phyloP scores from a whole-genome alignment of 192 early-diverging fungal genomes.

The Helicostylum pulchrum region DNA sequence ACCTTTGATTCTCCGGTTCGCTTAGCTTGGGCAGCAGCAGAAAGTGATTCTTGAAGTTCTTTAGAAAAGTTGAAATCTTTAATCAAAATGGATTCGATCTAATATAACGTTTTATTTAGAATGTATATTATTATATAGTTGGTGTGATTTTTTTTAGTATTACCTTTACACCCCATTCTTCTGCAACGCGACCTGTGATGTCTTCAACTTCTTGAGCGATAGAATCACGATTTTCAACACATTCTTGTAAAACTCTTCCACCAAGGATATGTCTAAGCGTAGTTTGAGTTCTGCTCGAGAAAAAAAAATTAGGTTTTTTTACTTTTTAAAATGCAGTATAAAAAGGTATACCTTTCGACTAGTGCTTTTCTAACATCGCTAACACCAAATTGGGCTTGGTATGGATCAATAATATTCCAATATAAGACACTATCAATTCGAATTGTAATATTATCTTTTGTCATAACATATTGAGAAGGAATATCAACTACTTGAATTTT shows the following conservation, averaged over 20 bases:
- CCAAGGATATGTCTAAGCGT: conserved; percentile 85
- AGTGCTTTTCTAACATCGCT: conserved; percentile 77
- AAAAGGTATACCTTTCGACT: conserved; percentile 60
- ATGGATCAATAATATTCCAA: conserved; percentile 81
- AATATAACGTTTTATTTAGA: conserved; percentile 13
- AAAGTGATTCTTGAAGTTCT: conserved; percentile 79
- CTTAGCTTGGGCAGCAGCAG: conserved; percentile 85
- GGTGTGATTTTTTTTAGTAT: conserved; percentile 2
- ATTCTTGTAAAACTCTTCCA: conserved; percentile 78
- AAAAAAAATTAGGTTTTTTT: too few species aligned
- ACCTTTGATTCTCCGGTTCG: conserved; percentile 89
- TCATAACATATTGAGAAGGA: conserved; percentile 72
- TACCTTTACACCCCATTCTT: conserved; percentile 76
- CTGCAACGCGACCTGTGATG: conserved; percentile 78
- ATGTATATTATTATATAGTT: not conserved
- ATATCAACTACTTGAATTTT: conserved; percentile 59
- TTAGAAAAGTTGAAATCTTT: conserved; percentile 58
- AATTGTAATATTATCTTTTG: conserved; percentile 88
- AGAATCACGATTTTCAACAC: conserved; percentile 84
- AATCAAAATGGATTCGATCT: conserved; percentile 54
- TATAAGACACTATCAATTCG: conserved; percentile 84
- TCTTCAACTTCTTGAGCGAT: conserved; percentile 84
- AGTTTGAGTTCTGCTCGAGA: conserved; percentile 67
- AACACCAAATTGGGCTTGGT: conserved; percentile 76
- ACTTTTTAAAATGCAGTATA: not conserved